Base-by-base conservation (phyloP, 2,329 filamentous ascomycete genomes). In the Fusarium sacchari region DNA sequence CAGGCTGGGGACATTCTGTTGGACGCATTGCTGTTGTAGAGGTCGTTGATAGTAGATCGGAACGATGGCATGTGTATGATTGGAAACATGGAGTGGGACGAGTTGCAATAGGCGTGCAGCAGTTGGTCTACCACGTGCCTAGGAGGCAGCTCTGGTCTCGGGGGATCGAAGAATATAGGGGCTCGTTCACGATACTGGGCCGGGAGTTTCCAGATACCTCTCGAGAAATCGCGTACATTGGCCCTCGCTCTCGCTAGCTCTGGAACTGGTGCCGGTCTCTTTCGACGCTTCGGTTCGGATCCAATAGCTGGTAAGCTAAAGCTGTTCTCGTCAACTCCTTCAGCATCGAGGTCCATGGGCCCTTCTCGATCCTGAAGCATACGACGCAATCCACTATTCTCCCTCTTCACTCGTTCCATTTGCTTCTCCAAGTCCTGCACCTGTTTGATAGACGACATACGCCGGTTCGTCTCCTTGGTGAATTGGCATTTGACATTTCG, bases 401-500 rank as follows among this genome's bases (percentile, higher is more conserved):
- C 93, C 65, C 94, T 91, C 80, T 92, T 93, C 44, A 96, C 88
- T 59, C 92, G 89, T 52, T 93, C 89, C 78, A 98, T 90, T 82
- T 98, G 95, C 82, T 94, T 96, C 83, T 98, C 96, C 32, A 99
- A 87, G 81, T 99, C 96, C 83, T 98, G 96, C 18, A 98, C 94
- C 86, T 98, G 96, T 89, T 98, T 99, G 84, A 98, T 98, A 4
- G 96, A 98, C 24, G 96, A 98, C 96, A 99, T 99, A 71, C 96
- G 91, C 67, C 96, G 90, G 81, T 99, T 99, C 18, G 96, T 99
- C 83, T 99, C 96, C 84, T 99, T 99, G 56, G 96, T 99, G 81
- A 99, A 99, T 80, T 98, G 96, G 80, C 96, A 99, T 82, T 97
- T 97, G 74, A 98, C 96, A 80, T 96, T 97, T 74, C 96, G 92